A percentile compares a stretch with the other conserved stretches of the same genome.
Evolutionary conservation across 2,329 filamentous ascomycete species (phyloP).

Genomic region (Neonectria ditissima): DNA sequence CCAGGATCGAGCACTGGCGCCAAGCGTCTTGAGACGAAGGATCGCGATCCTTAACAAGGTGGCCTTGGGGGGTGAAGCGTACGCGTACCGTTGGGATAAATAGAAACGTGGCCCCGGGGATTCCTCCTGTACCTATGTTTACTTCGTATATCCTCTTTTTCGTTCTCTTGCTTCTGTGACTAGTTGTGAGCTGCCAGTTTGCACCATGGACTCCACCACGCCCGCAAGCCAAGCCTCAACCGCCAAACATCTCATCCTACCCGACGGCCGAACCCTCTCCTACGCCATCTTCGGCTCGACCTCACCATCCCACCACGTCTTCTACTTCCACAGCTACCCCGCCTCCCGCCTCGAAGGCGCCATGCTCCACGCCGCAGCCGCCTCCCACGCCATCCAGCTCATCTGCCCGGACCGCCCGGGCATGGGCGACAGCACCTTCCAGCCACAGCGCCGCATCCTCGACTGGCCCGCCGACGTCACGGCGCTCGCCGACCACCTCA

Average conservation of each 20-base stretch:
- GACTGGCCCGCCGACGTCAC: slow-evolving; percentile 46
- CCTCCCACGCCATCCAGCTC: slow-evolving; percentile 40
- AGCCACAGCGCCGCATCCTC: slow-evolving; percentile 41
- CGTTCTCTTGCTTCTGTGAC: neutral
- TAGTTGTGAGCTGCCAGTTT: neutral
- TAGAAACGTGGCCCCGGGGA: neutral
- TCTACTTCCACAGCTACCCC: slow-evolving; percentile 53
- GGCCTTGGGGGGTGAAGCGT: neutral
- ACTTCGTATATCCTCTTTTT: neutral
- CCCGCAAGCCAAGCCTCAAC: neutral
- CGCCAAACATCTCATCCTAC: neutral
- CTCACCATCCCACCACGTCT: slow-evolving; percentile 4
- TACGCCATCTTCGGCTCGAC: slow-evolving; percentile 41
- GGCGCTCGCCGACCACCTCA: slow-evolving; percentile 42
- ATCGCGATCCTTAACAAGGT: neutral
- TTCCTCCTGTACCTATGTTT: neutral
- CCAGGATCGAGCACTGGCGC: neutral
- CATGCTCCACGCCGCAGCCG: slow-evolving; percentile 28
- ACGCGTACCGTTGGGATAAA: too few relatives aligned
- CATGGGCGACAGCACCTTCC: slow-evolving; percentile 50
- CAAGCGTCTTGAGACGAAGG: neutral
- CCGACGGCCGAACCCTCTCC: slow-evolving; percentile 44
- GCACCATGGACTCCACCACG: neutral
- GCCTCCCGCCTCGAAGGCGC: slow-evolving; percentile 49
- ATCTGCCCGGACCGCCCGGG: slow-evolving; percentile 53